Conservation (phyloP, 306 rosid genomes). For the Glycine latifolia region DNA sequence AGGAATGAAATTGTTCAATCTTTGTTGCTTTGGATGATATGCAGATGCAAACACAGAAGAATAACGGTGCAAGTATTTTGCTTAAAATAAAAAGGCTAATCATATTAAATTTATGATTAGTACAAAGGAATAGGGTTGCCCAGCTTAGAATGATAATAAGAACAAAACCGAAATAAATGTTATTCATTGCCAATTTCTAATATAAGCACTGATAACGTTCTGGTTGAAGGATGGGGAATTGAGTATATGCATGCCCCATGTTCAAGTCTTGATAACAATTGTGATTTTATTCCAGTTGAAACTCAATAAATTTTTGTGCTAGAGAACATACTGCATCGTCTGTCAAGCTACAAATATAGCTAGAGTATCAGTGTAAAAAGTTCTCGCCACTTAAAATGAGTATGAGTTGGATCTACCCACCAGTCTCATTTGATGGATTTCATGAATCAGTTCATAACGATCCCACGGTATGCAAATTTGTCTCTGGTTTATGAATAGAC, state of each 20-base stretch:
- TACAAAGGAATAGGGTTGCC: neutral
- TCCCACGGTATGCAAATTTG: conserved; percentile 12
- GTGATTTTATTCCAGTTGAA: conserved; percentile 18
- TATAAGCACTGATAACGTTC: neutral
- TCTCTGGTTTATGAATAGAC: conserved; percentile 1
- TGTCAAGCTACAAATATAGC: conserved; percentile 8
- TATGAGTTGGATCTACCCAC: neutral
- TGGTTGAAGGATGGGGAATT: neutral
- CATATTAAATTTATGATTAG: neutral
- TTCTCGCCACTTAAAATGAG: neutral
- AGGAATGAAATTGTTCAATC: neutral
- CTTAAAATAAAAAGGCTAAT: neutral
- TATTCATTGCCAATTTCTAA: conserved; percentile 16
- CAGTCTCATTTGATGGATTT: conserved; percentile 21
- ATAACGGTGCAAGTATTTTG: too few species aligned
- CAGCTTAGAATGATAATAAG: neutral
- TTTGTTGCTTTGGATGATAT: conserved; percentile 16
- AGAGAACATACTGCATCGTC: neutral
- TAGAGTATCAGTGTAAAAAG: conserved; percentile 1
- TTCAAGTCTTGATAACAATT: conserved; percentile 11
- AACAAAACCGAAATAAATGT: neutral
- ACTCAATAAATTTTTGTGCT: conserved; percentile 13
- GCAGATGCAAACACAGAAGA: neutral
- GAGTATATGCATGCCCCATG: neutral
- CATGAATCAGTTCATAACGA: conserved; percentile 4